Evolutionary conservation across 164 flowering plant genomes (phyloP), one percentile per base, ranked within the genome.

Genomic region (Paratinospora sagittata): DNA sequence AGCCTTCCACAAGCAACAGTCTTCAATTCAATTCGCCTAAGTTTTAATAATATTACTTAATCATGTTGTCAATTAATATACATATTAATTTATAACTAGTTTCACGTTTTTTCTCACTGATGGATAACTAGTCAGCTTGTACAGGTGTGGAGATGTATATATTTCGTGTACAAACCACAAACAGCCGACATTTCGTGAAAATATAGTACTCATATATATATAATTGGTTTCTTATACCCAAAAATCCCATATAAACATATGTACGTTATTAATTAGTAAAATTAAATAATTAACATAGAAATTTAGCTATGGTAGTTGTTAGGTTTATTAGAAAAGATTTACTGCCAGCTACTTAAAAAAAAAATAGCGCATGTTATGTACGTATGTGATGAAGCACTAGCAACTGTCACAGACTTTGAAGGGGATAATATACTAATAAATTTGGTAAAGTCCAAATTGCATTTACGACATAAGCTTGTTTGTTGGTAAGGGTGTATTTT

Each of bases 1-100:
- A 78, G 58, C 65, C 78, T 72, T 78, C 45, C 65, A 65, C 66
- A 63, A 69, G 72, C 75, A 78, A 74, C 75, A 71, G 68, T 72
- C 69, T 45, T 64, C 49, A 61, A 27, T 65, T n/a, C n/a, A n/a
- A 63, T 13, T 49, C 26, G 34, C 6, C 27, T 12, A 27, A 70
- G 66, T 58, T 69, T 30, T 69, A 2, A 23, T n/a, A n/a, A n/a
- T n/a, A n/a, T n/a, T n/a, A n/a, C n/a, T n/a, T n/a, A n/a, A n/a
- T n/a, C n/a, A n/a, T 7, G 63, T 23, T 13, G 30, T 60, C 21
- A 27, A 24, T 34, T 9, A 43, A 30, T 24, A 14, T 1, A 45
- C 3, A 21, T 26, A 47, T 45, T 45, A 45, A 0, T 5, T 27
- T 49, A 49, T 49, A n/a, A n/a, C n/a, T 27, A 49, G 41, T 0